Percentiles rank a stretch among this genome's conserved stretches.
These are phyloP conservation scores for Phanerochaete carnosa DNA, from an alignment of 768 basidiomycete species.

Conservation along the genomic window DNA sequence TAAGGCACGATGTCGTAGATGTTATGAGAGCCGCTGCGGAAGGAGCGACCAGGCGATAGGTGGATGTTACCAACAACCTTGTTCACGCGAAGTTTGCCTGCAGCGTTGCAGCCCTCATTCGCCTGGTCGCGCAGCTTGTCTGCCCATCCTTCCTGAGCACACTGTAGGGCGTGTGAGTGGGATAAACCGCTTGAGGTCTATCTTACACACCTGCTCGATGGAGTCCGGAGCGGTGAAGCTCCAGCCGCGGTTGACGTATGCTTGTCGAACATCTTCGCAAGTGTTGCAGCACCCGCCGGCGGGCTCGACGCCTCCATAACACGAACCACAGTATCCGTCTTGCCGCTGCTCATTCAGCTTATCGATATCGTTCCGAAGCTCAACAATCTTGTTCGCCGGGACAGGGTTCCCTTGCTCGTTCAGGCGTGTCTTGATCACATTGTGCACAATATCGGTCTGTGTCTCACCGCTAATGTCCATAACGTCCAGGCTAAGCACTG, in stretches of 20 bases:
- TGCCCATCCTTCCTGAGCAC: constrained; percentile 90
- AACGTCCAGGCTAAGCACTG: constrained; percentile 93
- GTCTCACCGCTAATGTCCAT: constrained; percentile 98
- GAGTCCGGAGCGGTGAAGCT: constrained; percentile 88
- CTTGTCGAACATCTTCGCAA: constrained; percentile 90
- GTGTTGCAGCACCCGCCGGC: constrained; percentile 88
- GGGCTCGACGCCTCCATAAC: constrained; percentile 84
- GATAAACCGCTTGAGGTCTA: background rate
- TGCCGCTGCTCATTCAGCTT: constrained; percentile 61
- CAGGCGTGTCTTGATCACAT: constrained; percentile 80
- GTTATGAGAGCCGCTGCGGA: constrained; percentile 79
- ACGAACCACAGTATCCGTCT: constrained; percentile 85
- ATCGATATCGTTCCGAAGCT: constrained; percentile 86
- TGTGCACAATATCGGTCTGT: constrained; percentile 88
- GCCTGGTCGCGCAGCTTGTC: constrained; percentile 91
- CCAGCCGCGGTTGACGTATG: constrained; percentile 93
- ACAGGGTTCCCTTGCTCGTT: constrained; percentile 57
- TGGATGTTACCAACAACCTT: constrained; percentile 97
- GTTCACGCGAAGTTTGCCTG: constrained; percentile 90
- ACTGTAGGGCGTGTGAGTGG: constrained; percentile 44
- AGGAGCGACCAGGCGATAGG: constrained; percentile 92
- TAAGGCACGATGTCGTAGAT: constrained; percentile 93
- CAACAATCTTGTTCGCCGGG: constrained; percentile 49
- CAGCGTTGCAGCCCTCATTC: constrained; percentile 91
- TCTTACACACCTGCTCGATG: constrained; percentile 80